Percentiles rank a stretch among this genome's conserved stretches.
Evolutionary conservation across 805 yeast genomes (phyloP).

Genomic region (Schwanniomyces yamadae): DNA sequence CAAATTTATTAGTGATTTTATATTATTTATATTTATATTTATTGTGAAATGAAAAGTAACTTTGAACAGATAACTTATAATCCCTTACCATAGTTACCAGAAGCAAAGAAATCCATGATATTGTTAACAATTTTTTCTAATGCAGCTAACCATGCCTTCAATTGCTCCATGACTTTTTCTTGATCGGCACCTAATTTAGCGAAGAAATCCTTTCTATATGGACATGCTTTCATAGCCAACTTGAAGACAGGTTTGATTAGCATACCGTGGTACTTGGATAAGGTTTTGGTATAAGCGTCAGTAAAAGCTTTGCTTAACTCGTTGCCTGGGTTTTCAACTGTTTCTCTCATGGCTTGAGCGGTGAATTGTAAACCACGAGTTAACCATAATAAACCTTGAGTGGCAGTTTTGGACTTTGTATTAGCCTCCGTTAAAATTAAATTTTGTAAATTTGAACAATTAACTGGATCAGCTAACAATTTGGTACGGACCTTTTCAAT

Average conservation of each 20-base stretch:
- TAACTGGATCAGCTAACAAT: constrained; percentile 61
- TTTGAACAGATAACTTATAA: constrained; percentile 53
- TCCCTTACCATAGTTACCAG: constrained; percentile 88
- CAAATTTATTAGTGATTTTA: too few species aligned
- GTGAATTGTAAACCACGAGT: constrained; percentile 85
- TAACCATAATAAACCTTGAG: constrained; percentile 89
- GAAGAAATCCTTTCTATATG: constrained; percentile 84
- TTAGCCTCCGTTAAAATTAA: constrained; percentile 70
- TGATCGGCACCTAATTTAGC: constrained; percentile 77
- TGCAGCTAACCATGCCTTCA: constrained; percentile 72
- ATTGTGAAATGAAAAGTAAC: too few species aligned
- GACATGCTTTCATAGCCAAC: constrained; percentile 94
- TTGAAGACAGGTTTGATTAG: constrained; percentile 83
- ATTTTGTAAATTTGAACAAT: constrained; percentile 70
- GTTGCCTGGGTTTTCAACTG: constrained; percentile 56
- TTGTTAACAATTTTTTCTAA: constrained; percentile 70
- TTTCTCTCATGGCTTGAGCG: constrained; percentile 84
- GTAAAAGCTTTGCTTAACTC: constrained; percentile 80
- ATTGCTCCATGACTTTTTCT: constrained; percentile 62
- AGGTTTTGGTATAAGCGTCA: constrained; percentile 78
- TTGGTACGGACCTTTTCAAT: constrained; percentile 70
- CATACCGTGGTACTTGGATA: constrained; percentile 78
- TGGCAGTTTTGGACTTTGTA: constrained; percentile 71
- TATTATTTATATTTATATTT: too few species aligned
- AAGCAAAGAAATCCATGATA: constrained; percentile 70